These are phyloP conservation scores for Penicillium sumatraense DNA, from an alignment of 2,329 filamentous ascomycete species.

Conservation along the genomic window DNA sequence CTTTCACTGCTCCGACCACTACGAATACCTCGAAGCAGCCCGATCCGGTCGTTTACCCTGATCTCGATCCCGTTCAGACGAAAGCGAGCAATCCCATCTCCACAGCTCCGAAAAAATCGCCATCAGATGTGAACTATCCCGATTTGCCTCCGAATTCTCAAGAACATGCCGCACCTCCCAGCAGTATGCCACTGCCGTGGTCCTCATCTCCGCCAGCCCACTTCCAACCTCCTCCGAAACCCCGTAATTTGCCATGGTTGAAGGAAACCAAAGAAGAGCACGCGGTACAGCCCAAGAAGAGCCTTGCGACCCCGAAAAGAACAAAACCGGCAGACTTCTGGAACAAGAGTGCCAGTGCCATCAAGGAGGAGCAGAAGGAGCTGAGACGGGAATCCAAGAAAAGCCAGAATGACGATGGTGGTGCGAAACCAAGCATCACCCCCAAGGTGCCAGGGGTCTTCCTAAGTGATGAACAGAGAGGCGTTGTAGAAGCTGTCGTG, in stretches of 20 bases:
- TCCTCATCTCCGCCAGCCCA: slow-evolving; percentile 62
- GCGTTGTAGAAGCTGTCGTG: slow-evolving; percentile 81
- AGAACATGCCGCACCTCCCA: slow-evolving; percentile 45
- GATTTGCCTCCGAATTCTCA: slow-evolving; percentile 37
- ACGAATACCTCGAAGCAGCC: slow-evolving; percentile 11
- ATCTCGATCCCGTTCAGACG: slow-evolving; percentile 13
- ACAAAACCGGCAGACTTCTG: slow-evolving; percentile 58
- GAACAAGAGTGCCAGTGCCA: slow-evolving; percentile 73
- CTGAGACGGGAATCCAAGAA: slow-evolving; percentile 65
- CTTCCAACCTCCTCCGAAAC: slow-evolving; percentile 56
- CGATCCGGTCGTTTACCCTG: slow-evolving; percentile 24
- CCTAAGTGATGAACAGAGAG: slow-evolving; percentile 83
- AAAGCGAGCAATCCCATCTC: slow-evolving; percentile 9
- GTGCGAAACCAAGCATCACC: slow-evolving; percentile 42
- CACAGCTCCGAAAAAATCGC: slow-evolving; percentile 11
- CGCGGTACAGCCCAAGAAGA: slow-evolving; percentile 26
- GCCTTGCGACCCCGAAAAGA: slow-evolving; percentile 51
- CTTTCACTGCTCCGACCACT: slow-evolving; percentile 26
- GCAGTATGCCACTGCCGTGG: slow-evolving; percentile 70
- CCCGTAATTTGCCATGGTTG: slow-evolving; percentile 67
- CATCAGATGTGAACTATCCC: slow-evolving; percentile 39
- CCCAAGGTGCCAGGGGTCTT: slow-evolving; percentile 62
- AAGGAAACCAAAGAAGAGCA: slow-evolving; percentile 40
- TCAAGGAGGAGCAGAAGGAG: slow-evolving; percentile 78
- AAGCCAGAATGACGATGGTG: slow-evolving; percentile 50